These are phyloP conservation scores for Stemphylium vesicarium DNA, from an alignment of 2,329 filamentous ascomycete species.

Conservation along the genomic window DNA sequence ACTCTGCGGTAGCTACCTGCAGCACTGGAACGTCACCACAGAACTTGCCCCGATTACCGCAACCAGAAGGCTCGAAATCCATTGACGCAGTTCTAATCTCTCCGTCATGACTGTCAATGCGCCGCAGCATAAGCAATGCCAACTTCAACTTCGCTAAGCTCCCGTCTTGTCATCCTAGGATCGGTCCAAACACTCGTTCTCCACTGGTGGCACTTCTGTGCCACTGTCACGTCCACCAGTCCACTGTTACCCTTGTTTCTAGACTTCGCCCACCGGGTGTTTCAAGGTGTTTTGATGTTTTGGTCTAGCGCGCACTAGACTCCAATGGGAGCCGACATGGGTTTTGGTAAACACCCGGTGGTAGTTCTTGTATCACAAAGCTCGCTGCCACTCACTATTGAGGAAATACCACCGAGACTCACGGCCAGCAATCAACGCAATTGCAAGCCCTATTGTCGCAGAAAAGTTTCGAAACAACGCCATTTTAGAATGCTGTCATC, in stretches of 20 bases:
- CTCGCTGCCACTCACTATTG: neutral
- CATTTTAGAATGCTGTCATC: neutral
- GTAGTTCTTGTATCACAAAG: conserved; percentile 3
- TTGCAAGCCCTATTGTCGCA: neutral
- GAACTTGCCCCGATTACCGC: neutral
- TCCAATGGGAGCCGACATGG: neutral
- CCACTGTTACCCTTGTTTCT: conserved; percentile 4
- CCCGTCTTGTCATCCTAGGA: neutral
- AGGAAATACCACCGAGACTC: conserved; percentile 10
- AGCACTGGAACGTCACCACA: neutral
- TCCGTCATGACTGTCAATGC: neutral
- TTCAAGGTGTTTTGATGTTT: conserved; percentile 5
- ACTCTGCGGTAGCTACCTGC: neutral
- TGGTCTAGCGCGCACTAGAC: neutral
- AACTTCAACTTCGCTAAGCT: conserved; percentile 7
- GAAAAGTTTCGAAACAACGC: conserved; percentile 2
- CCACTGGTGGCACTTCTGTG: conserved; percentile 4
- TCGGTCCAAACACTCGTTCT: neutral
- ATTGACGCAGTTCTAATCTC: neutral
- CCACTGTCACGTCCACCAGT: neutral
- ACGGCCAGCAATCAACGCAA: conserved; percentile 3
- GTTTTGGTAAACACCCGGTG: conserved; percentile 15
- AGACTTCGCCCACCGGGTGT: conserved; percentile 13
- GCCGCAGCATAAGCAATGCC: conserved; percentile 6
- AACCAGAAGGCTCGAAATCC: neutral